Base-by-base conservation (phyloP, 2,329 filamentous ascomycete genomes). In the Tolypocladium ovalisporum region DNA sequence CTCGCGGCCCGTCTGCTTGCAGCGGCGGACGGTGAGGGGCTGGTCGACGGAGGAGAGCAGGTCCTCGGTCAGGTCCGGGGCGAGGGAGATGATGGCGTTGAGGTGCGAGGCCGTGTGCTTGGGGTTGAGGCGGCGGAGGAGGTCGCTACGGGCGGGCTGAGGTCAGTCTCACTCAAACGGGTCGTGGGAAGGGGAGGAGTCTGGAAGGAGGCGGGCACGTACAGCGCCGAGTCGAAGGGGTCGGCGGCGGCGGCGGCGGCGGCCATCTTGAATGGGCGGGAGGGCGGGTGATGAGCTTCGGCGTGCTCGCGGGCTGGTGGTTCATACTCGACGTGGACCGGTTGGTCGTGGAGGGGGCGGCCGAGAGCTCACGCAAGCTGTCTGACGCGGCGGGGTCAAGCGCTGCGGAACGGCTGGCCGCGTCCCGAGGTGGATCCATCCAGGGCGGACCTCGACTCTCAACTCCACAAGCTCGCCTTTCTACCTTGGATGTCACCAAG, bases 41-140 rank as follows among this genome's bases (percentile, higher is more conserved):
- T 97, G 93, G 75, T 99, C 94, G 66, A 99, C 94, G 29, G 93
- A 96, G 63, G 93, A 94, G 63, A 99, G 90, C 49, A 99, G 90
- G 72, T 99, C 94, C 80, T 99, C 94, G 68, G 93, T 94, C 59
- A 99, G 86, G 65, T 93, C 87, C 19, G 94, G 94, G 51, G 91
- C 88, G 62, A 99, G 87, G 57, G 82, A 79, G 74, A 96, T 94
- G 71, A 99, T 91, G 68, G 86, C 82, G 75, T 89, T 87, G 67
- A 99, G 88, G 77, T 99, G 95, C 61, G 83, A 75, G 68, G 91
- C 82, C 57, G 93, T 97, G 75, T 94, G 85, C 72, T 95, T 95
- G 49, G 94, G 94, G 77, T 96, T 95, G 61, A 99, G 88, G 63
- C 94, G 94, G 67, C 94, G 93, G 75, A 99, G 93, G 71, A 99